Base-by-base conservation (phyloP, 2,329 filamentous ascomycete species). In the Calonectria hawksworthii region DNA sequence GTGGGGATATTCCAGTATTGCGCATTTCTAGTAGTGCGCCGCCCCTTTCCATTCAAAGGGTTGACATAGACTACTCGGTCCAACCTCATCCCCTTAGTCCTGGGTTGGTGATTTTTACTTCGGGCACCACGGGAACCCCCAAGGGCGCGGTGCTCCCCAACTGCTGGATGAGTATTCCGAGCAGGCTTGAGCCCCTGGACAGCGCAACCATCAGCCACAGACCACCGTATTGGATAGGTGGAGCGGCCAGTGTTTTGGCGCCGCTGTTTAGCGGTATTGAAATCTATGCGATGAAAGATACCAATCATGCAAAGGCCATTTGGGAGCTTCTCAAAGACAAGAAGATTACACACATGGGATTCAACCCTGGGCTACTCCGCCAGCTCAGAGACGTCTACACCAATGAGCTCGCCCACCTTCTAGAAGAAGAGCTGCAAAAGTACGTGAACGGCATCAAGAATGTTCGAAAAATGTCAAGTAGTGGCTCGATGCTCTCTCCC, bases 81-180 rank as follows among this genome's bases (percentile, higher is more conserved):
- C 38, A 50, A 32, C 7, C 16, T 11, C 10, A 65, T 26, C 38
- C 26, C 7, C 18, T 21, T 9, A 32, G 28, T 4, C 38, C 61
- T 7, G 28, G 38, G 18, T 16, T 47, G 14, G 61, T 50, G 5
- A 23, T 65, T 4, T 65, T 65, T 23, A 65, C 61, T 5, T 65
- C 61, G 4, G 61, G 61, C 5, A 65, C 61, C 8, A 65, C 61
- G 4, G 41, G 61, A 1, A 3, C 38, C 23, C 61, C 61, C 26
- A 65, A 65, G 18, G 61, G 41, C 30, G 61, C 30, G 18, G 61
- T 50, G 11, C 61, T 65, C 26, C 61, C 61, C n/a, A 65, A 50
- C 14, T 50, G 41, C 3, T 44, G 61, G 38, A 10, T 65, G 26
- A 50, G 18, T 5, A 44, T 65, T 34, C 61, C 61, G n/a, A n/a